A percentile compares a stretch with the other conserved stretches of the same genome.
Conservation (phyloP, 805 yeast genomes). For the Starmerella khaoyaiensis region DNA sequence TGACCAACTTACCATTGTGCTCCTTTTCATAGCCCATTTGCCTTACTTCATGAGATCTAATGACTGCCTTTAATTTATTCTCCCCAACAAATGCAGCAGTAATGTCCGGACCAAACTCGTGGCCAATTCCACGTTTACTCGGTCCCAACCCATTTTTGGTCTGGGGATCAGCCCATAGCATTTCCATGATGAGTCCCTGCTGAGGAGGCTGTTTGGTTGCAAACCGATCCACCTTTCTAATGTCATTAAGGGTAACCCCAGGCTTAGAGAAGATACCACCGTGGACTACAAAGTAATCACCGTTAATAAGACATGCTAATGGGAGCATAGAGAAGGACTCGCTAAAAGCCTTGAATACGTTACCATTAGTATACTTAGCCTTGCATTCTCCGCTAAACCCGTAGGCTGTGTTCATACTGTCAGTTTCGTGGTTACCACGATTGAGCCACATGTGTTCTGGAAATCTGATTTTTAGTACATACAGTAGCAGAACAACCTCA, state of each 20-base stretch:
- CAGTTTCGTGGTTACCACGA: constrained; percentile 94
- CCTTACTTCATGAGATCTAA: constrained; percentile 92
- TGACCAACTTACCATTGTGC: constrained; percentile 72
- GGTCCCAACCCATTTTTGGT: constrained; percentile 62
- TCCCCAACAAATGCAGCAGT: constrained; percentile 62
- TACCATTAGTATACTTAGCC: constrained; percentile 61
- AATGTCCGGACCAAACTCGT: constrained; percentile 94
- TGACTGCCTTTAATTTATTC: constrained; percentile 63
- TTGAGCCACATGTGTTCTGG: constrained; percentile 64
- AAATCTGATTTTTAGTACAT: constrained; percentile 59
- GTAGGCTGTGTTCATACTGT: constrained; percentile 90
- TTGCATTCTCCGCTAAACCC: constrained; percentile 96
- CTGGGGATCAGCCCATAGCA: constrained; percentile 97
- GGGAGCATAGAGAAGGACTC: constrained; percentile 81
- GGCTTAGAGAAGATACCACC: constrained; percentile 78
- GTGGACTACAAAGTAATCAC: constrained; percentile 77
- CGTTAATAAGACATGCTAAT: constrained; percentile 66
- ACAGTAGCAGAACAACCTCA: constrained; percentile 77
- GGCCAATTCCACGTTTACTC: constrained; percentile 87
- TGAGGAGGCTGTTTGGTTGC: constrained; percentile 61
- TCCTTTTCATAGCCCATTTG: constrained; percentile 81
- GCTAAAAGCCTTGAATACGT: constrained; percentile 67
- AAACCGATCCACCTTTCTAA: constrained; percentile 58
- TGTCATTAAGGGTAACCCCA: constrained; percentile 55
- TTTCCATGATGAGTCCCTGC: constrained; percentile 89